Evolutionary conservation across 768 basidiomycete genomes (phyloP).

Genomic region (Multifurca ochricompacta): DNA sequence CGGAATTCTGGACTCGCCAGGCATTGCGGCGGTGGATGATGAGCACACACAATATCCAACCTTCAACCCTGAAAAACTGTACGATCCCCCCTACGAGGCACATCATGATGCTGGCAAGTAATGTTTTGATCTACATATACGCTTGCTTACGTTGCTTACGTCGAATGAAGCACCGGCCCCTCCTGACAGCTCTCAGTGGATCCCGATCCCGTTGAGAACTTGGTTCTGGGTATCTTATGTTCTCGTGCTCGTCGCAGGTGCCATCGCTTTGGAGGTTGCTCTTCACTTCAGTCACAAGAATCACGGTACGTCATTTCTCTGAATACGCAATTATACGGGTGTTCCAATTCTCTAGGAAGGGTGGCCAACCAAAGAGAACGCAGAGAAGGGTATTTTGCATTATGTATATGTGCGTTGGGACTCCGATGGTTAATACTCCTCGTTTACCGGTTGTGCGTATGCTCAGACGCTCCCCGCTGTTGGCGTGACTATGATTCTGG

Average conservation of each 20-base stretch:
- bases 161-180: not conserved
- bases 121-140: not conserved
- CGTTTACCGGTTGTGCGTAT: not conserved
- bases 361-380: constrained; percentile 35
- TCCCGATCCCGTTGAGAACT: constrained; percentile 38
- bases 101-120: not conserved
- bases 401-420: constrained; percentile 42
- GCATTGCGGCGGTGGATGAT: not conserved
- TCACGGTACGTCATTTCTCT: constrained; percentile 29
- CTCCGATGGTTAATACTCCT: not conserved
- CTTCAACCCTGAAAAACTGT: not conserved
- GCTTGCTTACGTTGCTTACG: not conserved
- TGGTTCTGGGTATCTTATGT: constrained; percentile 42
- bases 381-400: constrained; percentile 35
- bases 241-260: constrained; percentile 31
- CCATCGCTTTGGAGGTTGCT: constrained; percentile 40
- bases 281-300: constrained; percentile 40
- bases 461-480: constrained; percentile 46
- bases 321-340: not conserved
- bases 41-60: not conserved
- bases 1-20: not conserved
- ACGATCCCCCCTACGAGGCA: not conserved
- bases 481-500: constrained; percentile 40
- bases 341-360: constrained; percentile 27
- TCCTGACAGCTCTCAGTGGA: constrained; percentile 25